Percentiles rank a stretch among this genome's conserved stretches.
Evolutionary conservation across 2,329 filamentous ascomycete species (phyloP).

Genomic region (Alternaria gaisen): DNA sequence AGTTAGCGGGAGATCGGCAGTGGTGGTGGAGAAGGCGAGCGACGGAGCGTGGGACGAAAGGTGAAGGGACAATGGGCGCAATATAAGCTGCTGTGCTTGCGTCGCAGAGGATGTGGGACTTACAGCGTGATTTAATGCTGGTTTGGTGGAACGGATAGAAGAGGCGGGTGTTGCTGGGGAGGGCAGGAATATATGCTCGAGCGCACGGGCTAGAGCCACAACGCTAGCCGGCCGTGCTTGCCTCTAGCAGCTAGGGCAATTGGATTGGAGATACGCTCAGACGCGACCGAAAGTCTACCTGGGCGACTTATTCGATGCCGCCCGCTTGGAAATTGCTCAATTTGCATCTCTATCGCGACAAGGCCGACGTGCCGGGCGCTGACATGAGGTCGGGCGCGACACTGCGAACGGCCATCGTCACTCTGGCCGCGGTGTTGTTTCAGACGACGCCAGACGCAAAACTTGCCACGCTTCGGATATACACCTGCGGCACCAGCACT

Average conservation of each 20-base stretch:
- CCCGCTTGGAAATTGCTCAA: slow-evolving; percentile 29
- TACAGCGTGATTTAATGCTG: slow-evolving; percentile 29
- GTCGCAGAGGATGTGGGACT: slow-evolving; percentile 9
- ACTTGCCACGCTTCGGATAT: slow-evolving; percentile 32
- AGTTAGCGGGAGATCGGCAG: slow-evolving; percentile 39
- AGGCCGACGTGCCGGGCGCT: slow-evolving; percentile 13
- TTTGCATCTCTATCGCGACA: slow-evolving; percentile 15
- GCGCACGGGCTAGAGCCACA: slow-evolving; percentile 26
- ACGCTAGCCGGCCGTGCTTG: slow-evolving; percentile 23
- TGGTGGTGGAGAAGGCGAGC: slow-evolving; percentile 14
- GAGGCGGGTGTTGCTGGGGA: slow-evolving; percentile 26
- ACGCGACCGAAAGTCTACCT: slow-evolving; percentile 21
- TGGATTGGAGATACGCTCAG: slow-evolving; percentile 36
- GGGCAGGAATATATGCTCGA: slow-evolving; percentile 26
- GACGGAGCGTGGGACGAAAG: slow-evolving; percentile 4
- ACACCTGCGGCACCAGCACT: slow-evolving; percentile 19
- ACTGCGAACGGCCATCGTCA: slow-evolving; percentile 6
- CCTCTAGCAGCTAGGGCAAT: slow-evolving; percentile 25
- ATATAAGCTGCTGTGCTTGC: slow-evolving; percentile 6
- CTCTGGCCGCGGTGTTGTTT: slow-evolving; percentile 22
- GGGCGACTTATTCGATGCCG: slow-evolving; percentile 10
- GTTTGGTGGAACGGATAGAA: slow-evolving; percentile 16
- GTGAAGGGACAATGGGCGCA: slow-evolving; percentile 17
- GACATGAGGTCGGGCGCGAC: not conserved
- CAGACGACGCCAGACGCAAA: slow-evolving; percentile 23